A percentile compares a stretch with the other conserved stretches of the same genome.
These are phyloP conservation scores for Ambrosiella beaveri DNA, from an alignment of 2,329 filamentous ascomycete species.

Conservation along the genomic window DNA sequence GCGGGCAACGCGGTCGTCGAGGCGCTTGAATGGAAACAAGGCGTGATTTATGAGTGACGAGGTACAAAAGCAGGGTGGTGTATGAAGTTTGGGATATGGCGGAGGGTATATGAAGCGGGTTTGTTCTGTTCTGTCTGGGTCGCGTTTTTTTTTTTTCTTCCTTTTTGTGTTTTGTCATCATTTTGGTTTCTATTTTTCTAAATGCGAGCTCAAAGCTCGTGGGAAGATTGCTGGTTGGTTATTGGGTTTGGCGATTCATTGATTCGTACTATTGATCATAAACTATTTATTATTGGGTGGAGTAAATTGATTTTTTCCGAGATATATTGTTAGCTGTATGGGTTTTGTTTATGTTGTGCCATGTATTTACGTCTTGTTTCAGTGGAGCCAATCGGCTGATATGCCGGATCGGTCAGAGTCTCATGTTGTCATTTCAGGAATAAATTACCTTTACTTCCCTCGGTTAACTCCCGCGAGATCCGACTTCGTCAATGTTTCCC, in stretches of 20 bases:
- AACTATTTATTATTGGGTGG: background rate
- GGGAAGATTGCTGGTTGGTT: background rate
- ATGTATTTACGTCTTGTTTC: background rate
- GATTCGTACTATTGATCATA: background rate
- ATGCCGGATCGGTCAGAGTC: too few relatives aligned
- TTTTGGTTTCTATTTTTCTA: background rate
- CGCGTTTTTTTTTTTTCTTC: background rate
- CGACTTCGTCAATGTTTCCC: background rate
- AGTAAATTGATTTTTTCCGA: background rate
- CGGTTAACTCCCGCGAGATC: too few relatives aligned
- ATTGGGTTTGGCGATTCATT: background rate
- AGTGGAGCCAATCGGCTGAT: too few relatives aligned
- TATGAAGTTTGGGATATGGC: background rate
- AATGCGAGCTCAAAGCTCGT: background rate
- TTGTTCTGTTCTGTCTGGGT: background rate
- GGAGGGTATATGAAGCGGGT: background rate
- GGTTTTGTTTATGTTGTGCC: background rate
- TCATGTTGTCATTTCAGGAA: too few relatives aligned
- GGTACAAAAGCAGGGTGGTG: background rate
- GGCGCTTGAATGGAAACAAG: constrained; percentile 9
- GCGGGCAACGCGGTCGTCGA: constrained; percentile 10
- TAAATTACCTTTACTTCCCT: too few relatives aligned
- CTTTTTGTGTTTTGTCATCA: background rate
- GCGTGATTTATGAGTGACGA: background rate
- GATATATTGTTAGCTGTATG: background rate